These are phyloP conservation scores for Sporothrix pseudoabietina DNA, from an alignment of 2,329 filamentous ascomycete genomes.

Conservation along the genomic window DNA sequence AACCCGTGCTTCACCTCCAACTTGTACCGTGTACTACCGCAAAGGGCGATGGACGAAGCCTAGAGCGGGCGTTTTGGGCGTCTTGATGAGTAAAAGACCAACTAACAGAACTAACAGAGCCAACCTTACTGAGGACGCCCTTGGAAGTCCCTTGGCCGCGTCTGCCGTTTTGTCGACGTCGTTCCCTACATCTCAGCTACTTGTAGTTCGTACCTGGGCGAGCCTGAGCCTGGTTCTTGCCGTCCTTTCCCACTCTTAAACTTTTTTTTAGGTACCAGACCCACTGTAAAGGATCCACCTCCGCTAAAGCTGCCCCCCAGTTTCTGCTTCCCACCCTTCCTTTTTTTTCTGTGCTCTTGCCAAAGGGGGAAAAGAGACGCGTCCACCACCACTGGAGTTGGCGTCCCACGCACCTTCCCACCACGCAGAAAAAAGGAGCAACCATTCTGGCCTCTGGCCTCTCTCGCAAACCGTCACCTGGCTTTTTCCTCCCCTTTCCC, in stretches of 20 bases:
- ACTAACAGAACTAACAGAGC: neutral
- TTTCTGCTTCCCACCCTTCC: slow-evolving; percentile 20
- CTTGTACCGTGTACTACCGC: neutral
- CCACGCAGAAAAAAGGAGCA: slow-evolving; percentile 17
- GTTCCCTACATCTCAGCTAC: neutral
- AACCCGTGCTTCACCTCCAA: neutral
- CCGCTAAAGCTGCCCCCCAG: slow-evolving; percentile 30
- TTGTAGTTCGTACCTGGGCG: neutral
- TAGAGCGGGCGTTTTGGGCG: neutral
- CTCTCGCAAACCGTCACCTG: slow-evolving; percentile 24
- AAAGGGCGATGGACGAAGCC: neutral
- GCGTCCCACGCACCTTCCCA: neutral
- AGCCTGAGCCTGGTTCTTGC: neutral
- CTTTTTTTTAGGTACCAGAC: slow-evolving; percentile 30
- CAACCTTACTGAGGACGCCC: neutral
- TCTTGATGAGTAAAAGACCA: neutral
- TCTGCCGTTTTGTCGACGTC: neutral
- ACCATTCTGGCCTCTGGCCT: neutral
- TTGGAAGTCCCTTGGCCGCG: neutral
- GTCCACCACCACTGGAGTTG: slow-evolving; percentile 5
- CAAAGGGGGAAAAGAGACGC: slow-evolving; percentile 31
- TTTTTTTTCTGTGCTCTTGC: slow-evolving; percentile 25
- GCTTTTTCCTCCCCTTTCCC: slow-evolving; percentile 25
- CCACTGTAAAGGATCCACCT: slow-evolving; percentile 32
- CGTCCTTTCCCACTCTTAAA: slow-evolving; percentile 22